Evolutionary conservation across 2,329 filamentous ascomycete species (phyloP).

Genomic region (Fusarium marasasianum): DNA sequence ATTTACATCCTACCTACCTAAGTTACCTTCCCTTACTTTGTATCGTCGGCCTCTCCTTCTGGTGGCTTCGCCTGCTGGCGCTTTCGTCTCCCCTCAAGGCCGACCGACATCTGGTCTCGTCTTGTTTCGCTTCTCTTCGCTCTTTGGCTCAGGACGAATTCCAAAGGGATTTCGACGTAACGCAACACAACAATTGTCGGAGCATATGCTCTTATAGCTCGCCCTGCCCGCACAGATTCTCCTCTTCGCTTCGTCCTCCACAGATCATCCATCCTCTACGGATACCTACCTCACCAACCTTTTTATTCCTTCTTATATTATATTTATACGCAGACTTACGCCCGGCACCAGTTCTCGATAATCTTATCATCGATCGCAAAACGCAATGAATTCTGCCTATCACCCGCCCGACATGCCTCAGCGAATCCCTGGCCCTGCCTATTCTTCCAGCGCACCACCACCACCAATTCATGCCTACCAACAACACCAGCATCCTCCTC

Average conservation of each 20-base stretch:
- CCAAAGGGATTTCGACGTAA: background rate
- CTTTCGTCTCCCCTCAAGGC: background rate
- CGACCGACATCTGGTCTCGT: background rate
- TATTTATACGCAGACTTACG: slow-evolving; percentile 6
- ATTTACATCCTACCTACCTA: background rate
- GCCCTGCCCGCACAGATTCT: slow-evolving; percentile 9
- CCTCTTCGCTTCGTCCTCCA: slow-evolving; percentile 10
- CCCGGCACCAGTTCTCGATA: background rate
- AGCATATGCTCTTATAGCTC: slow-evolving; percentile 32
- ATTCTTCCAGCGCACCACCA: slow-evolving; percentile 34
- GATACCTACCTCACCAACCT: background rate
- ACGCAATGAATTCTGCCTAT: slow-evolving; percentile 46
- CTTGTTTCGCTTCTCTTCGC: slow-evolving; percentile 3
- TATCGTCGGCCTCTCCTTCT: slow-evolving; percentile 29
- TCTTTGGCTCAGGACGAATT: slow-evolving; percentile 5
- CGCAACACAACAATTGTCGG: slow-evolving; percentile 7
- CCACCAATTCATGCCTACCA: slow-evolving; percentile 38
- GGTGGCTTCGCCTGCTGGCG: slow-evolving; percentile 29
- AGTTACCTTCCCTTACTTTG: background rate
- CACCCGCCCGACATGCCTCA: slow-evolving; percentile 46
- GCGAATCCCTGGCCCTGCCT: slow-evolving; percentile 43
- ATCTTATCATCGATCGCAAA: background rate
- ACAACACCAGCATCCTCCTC: slow-evolving; percentile 39
- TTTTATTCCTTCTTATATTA: background rate
- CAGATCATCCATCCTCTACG: background rate